These are phyloP conservation scores for Tricholoma terreum DNA, from an alignment of 768 basidiomycete species.

Conservation along the genomic window DNA sequence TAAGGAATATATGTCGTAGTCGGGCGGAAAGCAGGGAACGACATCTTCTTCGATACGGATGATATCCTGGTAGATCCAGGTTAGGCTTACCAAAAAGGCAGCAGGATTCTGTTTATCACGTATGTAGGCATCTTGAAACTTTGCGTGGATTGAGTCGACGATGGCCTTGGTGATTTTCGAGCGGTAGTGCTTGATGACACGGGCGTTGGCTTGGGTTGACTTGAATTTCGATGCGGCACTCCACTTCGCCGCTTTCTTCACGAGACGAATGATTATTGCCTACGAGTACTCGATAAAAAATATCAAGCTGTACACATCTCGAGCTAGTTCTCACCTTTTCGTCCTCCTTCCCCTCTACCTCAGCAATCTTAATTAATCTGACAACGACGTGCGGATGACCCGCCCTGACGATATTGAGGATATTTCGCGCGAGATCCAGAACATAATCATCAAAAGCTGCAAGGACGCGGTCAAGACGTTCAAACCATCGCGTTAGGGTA, in stretches of 20 bases:
- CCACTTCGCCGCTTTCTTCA: constrained; percentile 90
- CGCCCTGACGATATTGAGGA: constrained; percentile 74
- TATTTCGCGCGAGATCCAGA: constrained; percentile 67
- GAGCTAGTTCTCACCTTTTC: constrained; percentile 67
- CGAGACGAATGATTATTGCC: constrained; percentile 91
- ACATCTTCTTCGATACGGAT: constrained; percentile 90
- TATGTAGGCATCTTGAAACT: constrained; percentile 66
- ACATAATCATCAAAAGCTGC: constrained; percentile 85
- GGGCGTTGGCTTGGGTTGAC: constrained; percentile 89
- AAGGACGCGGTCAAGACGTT: constrained; percentile 77
- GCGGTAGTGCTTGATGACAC: constrained; percentile 93
- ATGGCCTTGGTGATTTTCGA: constrained; percentile 84
- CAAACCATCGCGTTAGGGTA: constrained; percentile 78
- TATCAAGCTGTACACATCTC: background rate
- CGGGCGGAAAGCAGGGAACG: constrained; percentile 85
- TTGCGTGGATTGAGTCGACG: constrained; percentile 66
- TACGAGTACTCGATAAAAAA: constrained; percentile 25
- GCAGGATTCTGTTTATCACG: constrained; percentile 62
- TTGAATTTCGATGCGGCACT: constrained; percentile 93
- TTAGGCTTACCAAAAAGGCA: constrained; percentile 71
- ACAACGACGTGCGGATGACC: constrained; percentile 88
- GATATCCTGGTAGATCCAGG: constrained; percentile 94
- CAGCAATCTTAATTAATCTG: constrained; percentile 88
- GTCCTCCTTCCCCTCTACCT: constrained; percentile 89
- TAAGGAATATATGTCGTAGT: constrained; percentile 84